Evolutionary conservation across 139 green algal genomes (phyloP).

Genomic region (Micromonas pusilla): DNA sequence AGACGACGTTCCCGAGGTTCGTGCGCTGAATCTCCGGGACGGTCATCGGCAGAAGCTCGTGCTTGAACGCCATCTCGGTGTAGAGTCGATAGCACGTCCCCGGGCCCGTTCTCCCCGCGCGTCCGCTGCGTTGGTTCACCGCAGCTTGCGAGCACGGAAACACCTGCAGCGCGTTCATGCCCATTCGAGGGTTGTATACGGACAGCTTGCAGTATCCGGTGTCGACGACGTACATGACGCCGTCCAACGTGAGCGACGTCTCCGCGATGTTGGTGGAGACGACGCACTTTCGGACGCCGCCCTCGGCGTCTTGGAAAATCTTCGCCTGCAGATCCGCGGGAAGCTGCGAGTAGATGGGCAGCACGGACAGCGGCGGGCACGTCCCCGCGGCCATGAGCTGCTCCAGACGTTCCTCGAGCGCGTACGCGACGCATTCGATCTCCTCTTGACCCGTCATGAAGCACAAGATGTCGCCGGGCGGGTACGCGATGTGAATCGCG

Average conservation of each 20-base stretch:
- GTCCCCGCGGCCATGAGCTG: constrained; percentile 50
- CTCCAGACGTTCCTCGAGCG: constrained; percentile 62
- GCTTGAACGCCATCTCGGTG: constrained; percentile 76
- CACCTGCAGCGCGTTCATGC: constrained; percentile 92
- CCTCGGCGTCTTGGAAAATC: constrained; percentile 90
- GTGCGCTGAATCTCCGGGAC: constrained; percentile 53
- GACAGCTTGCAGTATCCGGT: constrained; percentile 87
- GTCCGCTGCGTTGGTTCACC: constrained; percentile 71
- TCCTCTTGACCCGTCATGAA: constrained; percentile 97
- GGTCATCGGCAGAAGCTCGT: constrained; percentile 48
- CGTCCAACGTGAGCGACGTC: constrained; percentile 92
- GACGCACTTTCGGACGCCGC: constrained; percentile 82
- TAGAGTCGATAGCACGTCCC: constrained; percentile 87
- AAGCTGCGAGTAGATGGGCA: constrained; percentile 94
- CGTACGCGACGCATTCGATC: constrained; percentile 91
- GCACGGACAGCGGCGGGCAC: constrained; percentile 67
- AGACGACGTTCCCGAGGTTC: constrained; percentile 48
- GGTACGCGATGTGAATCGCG: constrained; percentile 84
- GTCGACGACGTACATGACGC: constrained; percentile 94
- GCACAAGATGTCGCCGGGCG: constrained; percentile 90
- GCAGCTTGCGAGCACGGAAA: constrained; percentile 85
- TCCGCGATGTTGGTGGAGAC: constrained; percentile 97
- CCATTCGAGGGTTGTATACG: constrained; percentile 96
- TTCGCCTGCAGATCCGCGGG: constrained; percentile 70
- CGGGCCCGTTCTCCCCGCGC: constrained; percentile 83